Evolutionary conservation across 2,329 filamentous ascomycete genomes (phyloP).

Genomic region (Aureobasidium sp.): DNA sequence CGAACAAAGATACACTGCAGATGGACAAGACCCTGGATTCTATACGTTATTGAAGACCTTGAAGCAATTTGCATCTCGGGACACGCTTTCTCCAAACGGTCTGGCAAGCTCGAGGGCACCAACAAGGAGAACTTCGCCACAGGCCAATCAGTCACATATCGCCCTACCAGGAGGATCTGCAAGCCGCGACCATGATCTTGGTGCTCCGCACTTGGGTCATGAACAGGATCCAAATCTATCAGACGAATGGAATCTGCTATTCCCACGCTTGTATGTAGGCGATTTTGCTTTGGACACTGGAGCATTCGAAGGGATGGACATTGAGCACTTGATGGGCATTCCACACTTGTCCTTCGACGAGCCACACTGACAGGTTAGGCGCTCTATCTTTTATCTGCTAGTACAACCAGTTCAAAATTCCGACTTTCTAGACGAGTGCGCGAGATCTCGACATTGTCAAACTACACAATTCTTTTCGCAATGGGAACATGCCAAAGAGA

Average conservation of each 20-base stretch:
- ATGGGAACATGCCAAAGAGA: neutral
- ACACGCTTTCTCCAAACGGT: neutral
- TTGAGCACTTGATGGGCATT: constrained; percentile 7
- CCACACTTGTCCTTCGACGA: neutral
- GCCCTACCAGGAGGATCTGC: neutral
- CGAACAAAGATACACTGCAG: neutral
- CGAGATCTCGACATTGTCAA: too few relatives aligned
- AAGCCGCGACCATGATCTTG: neutral
- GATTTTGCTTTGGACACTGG: neutral
- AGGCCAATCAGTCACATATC: constrained; percentile 24
- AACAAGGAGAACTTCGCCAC: constrained; percentile 30
- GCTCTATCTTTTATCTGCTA: neutral
- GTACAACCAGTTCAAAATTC: neutral
- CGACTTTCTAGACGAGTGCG: too few relatives aligned
- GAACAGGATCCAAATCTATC: neutral
- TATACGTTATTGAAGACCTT: neutral
- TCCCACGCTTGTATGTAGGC: constrained; percentile 5
- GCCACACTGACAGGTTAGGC: neutral
- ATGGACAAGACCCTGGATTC: neutral
- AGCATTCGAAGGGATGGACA: neutral
- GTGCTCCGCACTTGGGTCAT: neutral
- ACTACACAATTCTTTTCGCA: neutral
- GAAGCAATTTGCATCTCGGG: neutral
- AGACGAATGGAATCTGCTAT: neutral
- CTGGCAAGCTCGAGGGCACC: constrained; percentile 15